Base-by-base conservation (phyloP, 2,329 filamentous ascomycete genomes). In the Verticillium tricorpus region DNA sequence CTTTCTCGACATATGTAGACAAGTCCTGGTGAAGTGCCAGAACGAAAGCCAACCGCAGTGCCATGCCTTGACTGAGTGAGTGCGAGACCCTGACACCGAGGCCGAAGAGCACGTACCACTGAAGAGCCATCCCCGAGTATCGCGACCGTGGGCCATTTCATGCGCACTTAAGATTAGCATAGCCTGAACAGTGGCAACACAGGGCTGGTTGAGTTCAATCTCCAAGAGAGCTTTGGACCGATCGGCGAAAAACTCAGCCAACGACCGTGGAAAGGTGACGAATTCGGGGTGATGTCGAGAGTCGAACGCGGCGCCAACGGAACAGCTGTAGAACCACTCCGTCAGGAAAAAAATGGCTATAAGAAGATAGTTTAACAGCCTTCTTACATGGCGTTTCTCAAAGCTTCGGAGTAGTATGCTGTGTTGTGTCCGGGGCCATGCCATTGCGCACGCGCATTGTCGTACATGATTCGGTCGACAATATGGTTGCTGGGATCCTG, bases 261-360 rank as follows among this genome's bases (percentile, higher is more conserved):
- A 70, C 68, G 63, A 77, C 72, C 25, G 75, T 73, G 61, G 78
- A 69, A 65, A 60, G 25, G 59, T 60, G 15, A 56, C 52, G 52
- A 78, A 77, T 25, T 25, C 32, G 8, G 32, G 32, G 32, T 35
- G 12, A 9, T 35, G 8, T 8, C 32, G 32, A 12, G 32, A 9
- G 2, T 35, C 32, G 32, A 35, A 35, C 8, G 8, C 8, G 8
- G 32, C 32, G 12, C 32, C 32, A 9, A 35, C 32, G 8, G 32
- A 8, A 12, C 32, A 35, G 8, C 32, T 35, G 32, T 9, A 35
- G 4, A 35, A 12, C 12, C 8, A 9, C 2, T 5, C 32, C 32
- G 32, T 8, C 32, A 12, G 32, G 32, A 9, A 12, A 12, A 35
- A 5, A 2, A n/a, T n/a, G 12, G 12, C 12, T 9, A 6, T 5